phyloP scores from a whole-genome alignment of 2,329 filamentous ascomycete genomes.

The Teratosphaeria pseudoeucalypti region DNA sequence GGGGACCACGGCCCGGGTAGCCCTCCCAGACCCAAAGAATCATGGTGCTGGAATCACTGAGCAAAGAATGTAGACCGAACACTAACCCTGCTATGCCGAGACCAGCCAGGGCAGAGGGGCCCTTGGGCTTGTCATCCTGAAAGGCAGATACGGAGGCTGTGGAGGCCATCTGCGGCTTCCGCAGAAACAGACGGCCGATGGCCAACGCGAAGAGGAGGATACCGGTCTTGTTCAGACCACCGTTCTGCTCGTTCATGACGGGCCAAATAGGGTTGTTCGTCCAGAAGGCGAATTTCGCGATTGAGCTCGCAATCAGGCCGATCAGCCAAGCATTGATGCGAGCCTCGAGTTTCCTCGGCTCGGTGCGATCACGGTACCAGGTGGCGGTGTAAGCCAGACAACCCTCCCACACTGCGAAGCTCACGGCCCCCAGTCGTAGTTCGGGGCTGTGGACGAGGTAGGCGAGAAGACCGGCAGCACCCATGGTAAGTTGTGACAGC shows the following conservation, averaged over 20 bases:
- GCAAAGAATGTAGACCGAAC: conserved; percentile 81
- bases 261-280: conserved; percentile 98
- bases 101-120: conserved; percentile 61
- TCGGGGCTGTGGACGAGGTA: conserved; percentile 66
- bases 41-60: conserved; percentile 98
- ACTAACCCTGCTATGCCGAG: conserved; percentile 73
- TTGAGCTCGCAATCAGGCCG: conserved; percentile 73
- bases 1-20: conserved; percentile 78
- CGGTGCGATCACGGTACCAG: conserved; percentile 65
- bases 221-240: conserved; percentile 83
- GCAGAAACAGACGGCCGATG: conserved; percentile 63
- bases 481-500: conserved; percentile 65
- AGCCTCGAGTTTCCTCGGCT: conserved; percentile 66
- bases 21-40: conserved; percentile 98
- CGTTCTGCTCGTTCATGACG: conserved; percentile 78
- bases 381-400: conserved; percentile 78
- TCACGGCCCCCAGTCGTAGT: conserved; percentile 67
- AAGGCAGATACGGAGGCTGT: conserved; percentile 30
- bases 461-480: conserved; percentile 66
- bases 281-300: conserved; percentile 84
- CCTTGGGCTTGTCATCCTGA: conserved; percentile 49
- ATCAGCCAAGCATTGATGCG: conserved; percentile 71
- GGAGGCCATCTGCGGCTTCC: conserved; percentile 41
- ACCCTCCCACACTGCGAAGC: conserved; percentile 68
- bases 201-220: conserved; percentile 66